Conservation (phyloP, 1,139 yeast species). For the Geotrichum cucujoidarum region DNA sequence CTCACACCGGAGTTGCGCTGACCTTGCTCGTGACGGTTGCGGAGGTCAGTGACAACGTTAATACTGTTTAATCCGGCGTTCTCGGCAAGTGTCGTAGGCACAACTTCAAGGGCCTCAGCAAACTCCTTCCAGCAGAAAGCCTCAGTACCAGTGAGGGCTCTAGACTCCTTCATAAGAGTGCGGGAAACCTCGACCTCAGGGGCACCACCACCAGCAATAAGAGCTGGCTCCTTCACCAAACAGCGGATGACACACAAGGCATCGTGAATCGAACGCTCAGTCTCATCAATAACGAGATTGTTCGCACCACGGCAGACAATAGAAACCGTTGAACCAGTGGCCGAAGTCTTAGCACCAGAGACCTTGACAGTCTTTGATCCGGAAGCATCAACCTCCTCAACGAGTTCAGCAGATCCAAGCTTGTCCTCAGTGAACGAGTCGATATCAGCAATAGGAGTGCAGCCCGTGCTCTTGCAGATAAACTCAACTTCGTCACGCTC, state of each 20-base stretch:
- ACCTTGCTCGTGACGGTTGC: constrained; percentile 87
- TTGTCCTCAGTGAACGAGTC: constrained; percentile 91
- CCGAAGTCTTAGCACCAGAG: constrained; percentile 72
- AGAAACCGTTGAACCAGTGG: constrained; percentile 65
- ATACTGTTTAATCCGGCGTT: constrained; percentile 96
- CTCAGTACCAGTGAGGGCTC: constrained; percentile 79
- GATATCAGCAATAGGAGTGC: constrained; percentile 93
- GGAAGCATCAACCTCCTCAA: constrained; percentile 87
- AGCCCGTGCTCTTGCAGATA: constrained; percentile 83
- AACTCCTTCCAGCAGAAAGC: constrained; percentile 93
- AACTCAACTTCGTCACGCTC: constrained; percentile 97
- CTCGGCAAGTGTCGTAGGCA: constrained; percentile 95
- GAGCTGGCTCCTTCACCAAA: constrained; percentile 86
- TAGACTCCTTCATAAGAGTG: constrained; percentile 70
- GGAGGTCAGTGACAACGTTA: constrained; percentile 88
- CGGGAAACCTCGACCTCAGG: constrained; percentile 95
- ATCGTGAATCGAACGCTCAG: constrained; percentile 95
- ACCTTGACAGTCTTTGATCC: constrained; percentile 90
- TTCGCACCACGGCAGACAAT: constrained; percentile 95
- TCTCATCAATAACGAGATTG: constrained; percentile 80
- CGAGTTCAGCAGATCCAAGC: constrained; percentile 83
- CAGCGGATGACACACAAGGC: constrained; percentile 96
- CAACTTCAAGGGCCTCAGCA: constrained; percentile 91
- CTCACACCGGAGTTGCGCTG: constrained; percentile 94
- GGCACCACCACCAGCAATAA: constrained; percentile 99